Base-by-base conservation (phyloP, 2,329 filamentous ascomycete species). In the Xylariaceae sp. region DNA sequence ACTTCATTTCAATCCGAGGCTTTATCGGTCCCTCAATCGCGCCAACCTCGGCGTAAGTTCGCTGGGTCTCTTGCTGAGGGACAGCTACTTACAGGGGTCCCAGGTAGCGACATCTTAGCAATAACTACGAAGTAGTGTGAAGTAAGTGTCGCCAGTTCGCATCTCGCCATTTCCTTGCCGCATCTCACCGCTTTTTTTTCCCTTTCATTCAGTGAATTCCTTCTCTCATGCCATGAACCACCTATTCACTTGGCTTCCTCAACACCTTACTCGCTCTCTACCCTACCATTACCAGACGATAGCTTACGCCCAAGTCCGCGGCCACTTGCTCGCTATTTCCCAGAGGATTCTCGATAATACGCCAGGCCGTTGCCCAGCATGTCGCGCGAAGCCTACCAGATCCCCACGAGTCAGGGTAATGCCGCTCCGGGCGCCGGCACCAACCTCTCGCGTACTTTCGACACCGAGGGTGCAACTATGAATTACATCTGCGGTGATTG, bases 401-500 rank as follows among this genome's bases (percentile, higher is more conserved):
- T 90, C 56, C 88, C 89, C 47, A 81, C 84, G 51, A 75, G 78
- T 64, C 69, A 72, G 65, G 75, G 76, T 53, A 72, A 71, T 51
- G 69, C 66, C 36, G 69, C 74, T 50, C 73, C 75, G 52, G 75
- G 76, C 55, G 72, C 69, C 52, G 70, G 71, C 48, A 69, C 72
- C 60, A 70, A 72, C 49, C 73, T 76, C 60, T 74, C 55, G 68
- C 69, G 66, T 67, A 71, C 73, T 57, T 70, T 70, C 50, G 72
- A 75, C 60, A 64, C 74, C 67, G 76, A 77, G 54, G 81, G 81
- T 42, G 78, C 84, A 59, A 74, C 78, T 41, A 88, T 88, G 72
- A 79, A 81, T 63, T 91, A 90, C 73, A 77, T 85, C 64, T 96
- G 90, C 78, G 91, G 90, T 70, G 91, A 95, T 76, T 96, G 91